phyloP scores from a whole-genome alignment of 371 early-diverging fungal genomes.

The Zychaea mexicana region DNA sequence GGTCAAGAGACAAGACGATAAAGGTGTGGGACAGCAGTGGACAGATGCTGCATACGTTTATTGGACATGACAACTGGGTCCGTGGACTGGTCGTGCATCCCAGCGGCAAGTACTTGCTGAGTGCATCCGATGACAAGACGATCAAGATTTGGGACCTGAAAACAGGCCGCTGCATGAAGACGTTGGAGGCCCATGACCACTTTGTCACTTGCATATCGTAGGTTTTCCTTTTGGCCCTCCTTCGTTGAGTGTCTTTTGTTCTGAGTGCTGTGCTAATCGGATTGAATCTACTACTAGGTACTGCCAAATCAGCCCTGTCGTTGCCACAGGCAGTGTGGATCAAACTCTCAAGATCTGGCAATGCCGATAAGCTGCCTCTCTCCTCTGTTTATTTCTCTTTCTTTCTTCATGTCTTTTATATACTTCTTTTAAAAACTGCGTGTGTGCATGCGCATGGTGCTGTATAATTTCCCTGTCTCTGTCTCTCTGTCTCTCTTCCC shows the following conservation, averaged over 20 bases:
- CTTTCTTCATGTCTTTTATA: constrained; percentile 1
- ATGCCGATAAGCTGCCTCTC: too few species aligned
- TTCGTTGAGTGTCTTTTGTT: neutral
- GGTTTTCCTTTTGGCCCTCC: constrained; percentile 27
- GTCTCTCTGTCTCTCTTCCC: neutral
- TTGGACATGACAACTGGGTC: constrained; percentile 96
- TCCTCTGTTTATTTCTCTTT: constrained; percentile 6
- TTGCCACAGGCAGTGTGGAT: constrained; percentile 89
- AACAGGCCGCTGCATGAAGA: constrained; percentile 81
- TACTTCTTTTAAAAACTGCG: neutral
- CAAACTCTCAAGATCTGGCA: constrained; percentile 76
- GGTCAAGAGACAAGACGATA: constrained; percentile 89
- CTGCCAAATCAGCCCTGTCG: constrained; percentile 60
- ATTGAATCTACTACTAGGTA: constrained; percentile 22
- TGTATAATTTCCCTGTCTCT: neutral
- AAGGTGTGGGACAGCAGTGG: constrained; percentile 86
- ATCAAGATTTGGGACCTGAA: constrained; percentile 88
- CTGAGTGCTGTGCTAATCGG: too few species aligned
- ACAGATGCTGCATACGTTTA: constrained; percentile 55
- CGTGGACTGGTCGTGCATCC: constrained; percentile 84
- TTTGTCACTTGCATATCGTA: constrained; percentile 88
- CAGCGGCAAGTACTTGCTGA: constrained; percentile 76
- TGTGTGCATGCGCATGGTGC: too few species aligned
- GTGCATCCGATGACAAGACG: constrained; percentile 87
- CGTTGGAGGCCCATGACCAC: constrained; percentile 83